These are phyloP conservation scores for Ascochyta viciae-villosae DNA, from an alignment of 2,329 filamentous ascomycete species.

Conservation along the genomic window DNA sequence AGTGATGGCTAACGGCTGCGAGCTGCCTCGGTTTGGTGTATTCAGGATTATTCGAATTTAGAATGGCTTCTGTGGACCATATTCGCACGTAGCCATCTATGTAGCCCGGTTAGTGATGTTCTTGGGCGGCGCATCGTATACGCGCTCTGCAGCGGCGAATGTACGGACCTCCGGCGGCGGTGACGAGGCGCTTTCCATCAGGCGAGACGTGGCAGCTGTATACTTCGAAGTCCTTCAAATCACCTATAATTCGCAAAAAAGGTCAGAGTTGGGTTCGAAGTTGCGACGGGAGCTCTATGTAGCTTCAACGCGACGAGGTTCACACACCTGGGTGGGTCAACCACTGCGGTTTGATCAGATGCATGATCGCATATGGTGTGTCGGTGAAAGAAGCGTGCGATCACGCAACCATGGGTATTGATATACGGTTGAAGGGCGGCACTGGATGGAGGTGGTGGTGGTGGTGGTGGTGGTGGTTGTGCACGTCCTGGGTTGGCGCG, in stretches of 20 bases:
- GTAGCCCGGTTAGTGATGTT: slow-evolving; percentile 24
- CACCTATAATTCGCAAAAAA: slow-evolving; percentile 62
- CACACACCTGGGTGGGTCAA: slow-evolving; percentile 84
- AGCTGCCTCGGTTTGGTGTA: slow-evolving; percentile 87
- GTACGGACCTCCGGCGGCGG: slow-evolving; percentile 83
- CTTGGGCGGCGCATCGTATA: slow-evolving; percentile 27
- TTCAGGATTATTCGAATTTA: slow-evolving; percentile 74
- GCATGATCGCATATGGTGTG: slow-evolving; percentile 49
- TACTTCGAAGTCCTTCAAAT: slow-evolving; percentile 98
- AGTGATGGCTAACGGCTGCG: slow-evolving; percentile 97
- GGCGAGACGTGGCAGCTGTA: slow-evolving; percentile 98
- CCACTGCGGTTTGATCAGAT: slow-evolving; percentile 91
- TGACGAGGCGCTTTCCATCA: slow-evolving; percentile 89
- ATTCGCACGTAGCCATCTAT: slow-evolving; percentile 94
- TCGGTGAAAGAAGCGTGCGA: slow-evolving; percentile 32
- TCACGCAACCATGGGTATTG: slow-evolving; percentile 33
- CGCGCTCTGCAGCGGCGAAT: slow-evolving; percentile 22
- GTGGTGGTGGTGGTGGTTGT: slow-evolving; percentile 23
- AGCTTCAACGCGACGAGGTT: slow-evolving; percentile 23
- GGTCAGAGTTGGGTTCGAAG: slow-evolving; percentile 21
- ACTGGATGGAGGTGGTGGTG: slow-evolving; percentile 21
- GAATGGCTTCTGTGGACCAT: slow-evolving; percentile 95
- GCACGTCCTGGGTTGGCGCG: slow-evolving; percentile 34
- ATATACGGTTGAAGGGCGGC: not conserved
- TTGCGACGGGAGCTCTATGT: not conserved